These are phyloP conservation scores for Colletotrichum neosansevieriae DNA, from an alignment of 2,329 filamentous ascomycete species.

Conservation along the genomic window DNA sequence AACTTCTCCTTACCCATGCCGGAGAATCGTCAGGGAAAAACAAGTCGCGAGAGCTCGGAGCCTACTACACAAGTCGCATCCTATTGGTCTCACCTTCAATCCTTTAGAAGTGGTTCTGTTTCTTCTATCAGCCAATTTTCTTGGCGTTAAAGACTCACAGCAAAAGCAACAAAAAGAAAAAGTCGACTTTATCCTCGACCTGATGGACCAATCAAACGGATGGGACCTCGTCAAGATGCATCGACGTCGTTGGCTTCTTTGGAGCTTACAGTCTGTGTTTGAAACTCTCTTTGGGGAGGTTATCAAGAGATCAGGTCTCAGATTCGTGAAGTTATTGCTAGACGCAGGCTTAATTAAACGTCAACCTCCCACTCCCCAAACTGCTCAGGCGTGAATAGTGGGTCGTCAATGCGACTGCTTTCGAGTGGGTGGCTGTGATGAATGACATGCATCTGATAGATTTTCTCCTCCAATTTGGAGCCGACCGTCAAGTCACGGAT, in stretches of 20 bases:
- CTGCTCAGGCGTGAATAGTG: no score
- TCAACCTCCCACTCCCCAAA: neutral
- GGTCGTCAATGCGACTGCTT: neutral
- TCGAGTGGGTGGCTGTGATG: neutral
- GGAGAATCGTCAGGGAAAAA: no score
- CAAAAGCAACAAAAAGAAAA: neutral
- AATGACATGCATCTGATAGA: neutral
- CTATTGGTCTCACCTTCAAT: no score
- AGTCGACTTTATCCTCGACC: accelerated
- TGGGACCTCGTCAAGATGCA: accelerated
- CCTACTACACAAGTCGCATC: neutral
- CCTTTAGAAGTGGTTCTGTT: no score
- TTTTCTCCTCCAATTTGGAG: neutral
- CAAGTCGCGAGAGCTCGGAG: neutral
- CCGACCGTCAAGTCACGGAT: no score
- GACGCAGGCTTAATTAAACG: neutral
- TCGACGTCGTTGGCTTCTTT: neutral
- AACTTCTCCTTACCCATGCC: no score
- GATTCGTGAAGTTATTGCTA: accelerated
- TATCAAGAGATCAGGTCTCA: neutral
- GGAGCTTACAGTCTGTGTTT: neutral
- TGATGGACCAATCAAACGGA: neutral
- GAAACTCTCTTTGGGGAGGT: neutral
- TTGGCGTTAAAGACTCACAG: no score
- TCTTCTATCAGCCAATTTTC: accelerated